Evolutionary conservation across 2,329 filamentous ascomycete species (phyloP).

Genomic region (Colletotrichum spinosum): DNA sequence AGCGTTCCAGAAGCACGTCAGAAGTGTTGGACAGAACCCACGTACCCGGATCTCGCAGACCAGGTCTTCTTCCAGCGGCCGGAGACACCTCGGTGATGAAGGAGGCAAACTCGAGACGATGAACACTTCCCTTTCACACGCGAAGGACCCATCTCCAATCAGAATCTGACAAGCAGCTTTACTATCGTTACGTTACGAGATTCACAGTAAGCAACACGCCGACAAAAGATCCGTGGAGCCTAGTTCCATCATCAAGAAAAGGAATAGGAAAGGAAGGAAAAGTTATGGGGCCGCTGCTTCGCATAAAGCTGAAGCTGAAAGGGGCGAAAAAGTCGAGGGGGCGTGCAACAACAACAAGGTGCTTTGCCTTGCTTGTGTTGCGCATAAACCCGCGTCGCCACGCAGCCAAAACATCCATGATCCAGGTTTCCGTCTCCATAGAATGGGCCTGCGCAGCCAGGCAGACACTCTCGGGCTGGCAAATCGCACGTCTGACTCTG

Average conservation of each 20-base stretch:
- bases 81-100: no score
- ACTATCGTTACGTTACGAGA: neutral
- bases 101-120: no score
- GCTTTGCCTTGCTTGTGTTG: conserved; percentile 1
- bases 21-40: no score
- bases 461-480: neutral
- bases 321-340: conserved; percentile 1
- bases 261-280: neutral
- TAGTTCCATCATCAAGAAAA: no score
- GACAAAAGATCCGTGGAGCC: conserved; percentile 9
- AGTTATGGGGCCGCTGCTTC: conserved; percentile 9
- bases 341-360: no score
- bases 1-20: no score
- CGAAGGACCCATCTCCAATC: no score
- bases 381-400: conserved; percentile 11
- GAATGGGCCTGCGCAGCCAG: neutral
- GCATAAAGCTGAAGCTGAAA: conserved; percentile 21
- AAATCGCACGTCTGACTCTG: no score
- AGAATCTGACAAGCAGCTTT: conserved; percentile 1
- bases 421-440: neutral
- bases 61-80: no score
- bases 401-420: no score
- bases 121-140: no score
- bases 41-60: no score
- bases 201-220: conserved; percentile 5